These are phyloP conservation scores for Skeletonema tropicum DNA, from an alignment of 108 stramenopile genomes.

Conservation along the genomic window DNA sequence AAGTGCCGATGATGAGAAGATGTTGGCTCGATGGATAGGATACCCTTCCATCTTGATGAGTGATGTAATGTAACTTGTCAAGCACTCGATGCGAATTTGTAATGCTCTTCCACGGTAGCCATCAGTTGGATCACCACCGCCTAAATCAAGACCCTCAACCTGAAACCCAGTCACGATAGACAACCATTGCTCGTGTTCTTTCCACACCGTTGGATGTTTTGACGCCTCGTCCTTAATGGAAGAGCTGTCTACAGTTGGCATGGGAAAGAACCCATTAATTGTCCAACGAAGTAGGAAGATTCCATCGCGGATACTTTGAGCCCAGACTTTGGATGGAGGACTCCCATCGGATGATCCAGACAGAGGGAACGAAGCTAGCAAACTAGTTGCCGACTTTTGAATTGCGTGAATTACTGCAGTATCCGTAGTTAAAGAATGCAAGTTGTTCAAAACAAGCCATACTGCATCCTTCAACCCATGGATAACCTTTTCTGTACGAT, in stretches of 20 bases:
- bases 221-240: neutral
- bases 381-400: conserved; percentile 22
- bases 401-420: neutral
- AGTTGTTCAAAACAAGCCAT: conserved; percentile 4
- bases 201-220: conserved; percentile 1
- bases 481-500: conserved; percentile 12
- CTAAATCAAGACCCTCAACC: conserved; percentile 16
- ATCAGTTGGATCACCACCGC: conserved; percentile 23
- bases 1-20: neutral
- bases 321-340: conserved; percentile 25
- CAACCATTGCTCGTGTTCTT: conserved; percentile 32
- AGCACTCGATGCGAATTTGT: conserved; percentile 14
- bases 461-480: conserved; percentile 8
- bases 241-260: conserved; percentile 2
- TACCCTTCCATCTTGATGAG: conserved; percentile 34
- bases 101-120: conserved; percentile 20
- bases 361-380: conserved; percentile 32
- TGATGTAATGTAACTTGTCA: conserved; percentile 22
- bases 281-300: conserved; percentile 27
- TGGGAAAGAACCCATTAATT: conserved; percentile 39
- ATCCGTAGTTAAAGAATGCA: neutral
- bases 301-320: conserved; percentile 19
- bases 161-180: neutral
- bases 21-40: conserved; percentile 16
- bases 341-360: conserved; percentile 21